Conservation (phyloP, 225 moss, liverwort and hornwort species). For the Physcomitrium patens region DNA sequence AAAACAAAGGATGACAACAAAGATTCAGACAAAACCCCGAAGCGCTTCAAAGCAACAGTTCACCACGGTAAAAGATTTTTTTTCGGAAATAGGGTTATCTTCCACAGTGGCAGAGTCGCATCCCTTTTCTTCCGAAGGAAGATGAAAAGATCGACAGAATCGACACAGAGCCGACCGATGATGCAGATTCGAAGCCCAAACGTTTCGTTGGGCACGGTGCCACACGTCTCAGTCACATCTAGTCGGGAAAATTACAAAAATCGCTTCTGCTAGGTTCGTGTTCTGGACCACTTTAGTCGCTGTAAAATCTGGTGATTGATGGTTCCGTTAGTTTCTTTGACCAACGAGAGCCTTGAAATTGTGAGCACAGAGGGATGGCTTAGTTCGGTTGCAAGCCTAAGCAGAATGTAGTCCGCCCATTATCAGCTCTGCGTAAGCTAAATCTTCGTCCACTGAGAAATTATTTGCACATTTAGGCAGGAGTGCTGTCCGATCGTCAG, state of each 20-base stretch:
- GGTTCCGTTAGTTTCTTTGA: slow-evolving; percentile 5
- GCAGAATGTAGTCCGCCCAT: too few species aligned
- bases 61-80: slow-evolving; percentile 1
- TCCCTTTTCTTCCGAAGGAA: background rate
- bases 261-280: background rate
- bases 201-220: background rate
- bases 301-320: slow-evolving; percentile 2
- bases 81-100: slow-evolving; percentile 10
- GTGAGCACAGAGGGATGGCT: background rate
- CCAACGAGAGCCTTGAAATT: background rate
- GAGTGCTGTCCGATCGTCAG: background rate
- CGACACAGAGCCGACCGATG: too few species aligned
- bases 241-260: background rate
- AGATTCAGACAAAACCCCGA: background rate
- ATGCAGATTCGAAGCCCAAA: too few species aligned
- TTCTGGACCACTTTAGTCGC: background rate
- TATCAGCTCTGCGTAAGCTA: background rate
- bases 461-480: background rate
- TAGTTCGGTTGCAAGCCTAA: background rate
- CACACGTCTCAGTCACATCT: background rate
- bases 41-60: background rate
- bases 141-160: too few species aligned
- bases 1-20: background rate
- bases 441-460: background rate
- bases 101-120: slow-evolving; percentile 10